These are phyloP conservation scores for Cryphonectria japonica DNA, from an alignment of 2,329 filamentous ascomycete species.

Conservation along the genomic window DNA sequence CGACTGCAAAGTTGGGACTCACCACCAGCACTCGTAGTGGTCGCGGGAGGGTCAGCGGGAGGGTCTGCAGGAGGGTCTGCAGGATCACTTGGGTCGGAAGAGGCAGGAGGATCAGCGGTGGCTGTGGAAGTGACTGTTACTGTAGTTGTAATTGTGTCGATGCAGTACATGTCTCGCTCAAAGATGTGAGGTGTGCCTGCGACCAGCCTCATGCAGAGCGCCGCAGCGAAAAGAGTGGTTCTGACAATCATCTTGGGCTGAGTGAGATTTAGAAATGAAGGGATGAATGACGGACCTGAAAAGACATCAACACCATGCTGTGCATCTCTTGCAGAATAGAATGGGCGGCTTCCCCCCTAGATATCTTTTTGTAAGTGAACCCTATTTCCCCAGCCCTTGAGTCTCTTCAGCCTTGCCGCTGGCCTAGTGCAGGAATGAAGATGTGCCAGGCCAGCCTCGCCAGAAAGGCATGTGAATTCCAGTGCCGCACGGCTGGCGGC, in stretches of 20 bases:
- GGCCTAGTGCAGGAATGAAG: constrained; percentile 21
- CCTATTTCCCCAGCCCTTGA: constrained; percentile 17
- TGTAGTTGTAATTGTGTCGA: constrained; percentile 13
- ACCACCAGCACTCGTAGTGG: neutral
- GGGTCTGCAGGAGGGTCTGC: constrained; percentile 1
- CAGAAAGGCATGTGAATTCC: constrained; percentile 17
- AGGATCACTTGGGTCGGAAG: neutral
- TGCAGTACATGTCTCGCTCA: constrained; percentile 8
- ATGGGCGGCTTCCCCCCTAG: constrained; percentile 1
- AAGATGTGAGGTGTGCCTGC: constrained; percentile 20
- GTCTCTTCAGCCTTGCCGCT: constrained; percentile 19
- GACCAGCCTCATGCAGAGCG: constrained; percentile 16
- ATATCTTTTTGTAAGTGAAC: constrained; percentile 15
- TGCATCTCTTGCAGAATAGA: neutral
- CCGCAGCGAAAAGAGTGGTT: constrained; percentile 7
- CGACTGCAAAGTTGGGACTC: neutral
- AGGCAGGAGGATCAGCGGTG: constrained; percentile 4
- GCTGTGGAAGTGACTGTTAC: constrained; percentile 14
- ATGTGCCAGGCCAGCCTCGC: constrained; percentile 22
- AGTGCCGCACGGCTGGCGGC: constrained; percentile 13
- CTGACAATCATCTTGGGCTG: constrained; percentile 14
- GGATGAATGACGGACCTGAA: constrained; percentile 2
- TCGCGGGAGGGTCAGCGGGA: neutral
- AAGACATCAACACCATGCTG: neutral
- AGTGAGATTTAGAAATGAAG: constrained; percentile 1